Base-by-base conservation (phyloP, 176 grass and related monocot species). In the Tillandsia fasciculata region DNA sequence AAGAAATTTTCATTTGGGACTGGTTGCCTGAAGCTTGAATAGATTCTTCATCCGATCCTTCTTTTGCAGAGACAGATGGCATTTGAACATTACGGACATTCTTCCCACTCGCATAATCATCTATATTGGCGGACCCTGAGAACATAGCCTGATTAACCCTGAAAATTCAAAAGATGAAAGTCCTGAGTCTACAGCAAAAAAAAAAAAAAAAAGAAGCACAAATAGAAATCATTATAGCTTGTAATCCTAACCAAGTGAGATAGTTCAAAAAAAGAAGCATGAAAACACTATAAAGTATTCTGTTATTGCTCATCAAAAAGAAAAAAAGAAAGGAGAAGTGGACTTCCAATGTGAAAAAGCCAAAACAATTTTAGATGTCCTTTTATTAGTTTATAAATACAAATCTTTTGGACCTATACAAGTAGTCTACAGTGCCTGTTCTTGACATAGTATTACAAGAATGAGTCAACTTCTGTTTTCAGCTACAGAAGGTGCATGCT, bases 121-220 rank as follows among this genome's bases (percentile, higher is more conserved):
- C 83, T 74, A 87, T 69, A 65, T 75, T 83, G 26, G 77, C 76
- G 17, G 74, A 87, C 10, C 82, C 67, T 15, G 86, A 90, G 77
- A 99, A 99, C 71, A 99, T 82, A 66, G 84, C 67, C 58, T 99
- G 94, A 85, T 99, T 93, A 75, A 87, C 78, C 94, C 94, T 99
- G 74, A 69, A 54, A 63, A 66, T 65, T 11, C 67, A 65, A 79
- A 67, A 68, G 26, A 42, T 3, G 13, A 79, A 70, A 76, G 27
- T 47, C 10, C 53, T 29, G 42, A 76, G 74, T 26, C 33, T 53
- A 73, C 66, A 64, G 24, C 72, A 8, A 7, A 67, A 24, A 24
- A 24, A 24, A 26, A 72, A 23, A 74, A 67, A 72, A 5, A 61
- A 20, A 52, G 77, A 74, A 77, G 56, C 57, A 66, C 73, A 92